Evolutionary conservation across 768 basidiomycete genomes (phyloP).

Genomic region (Mycena albidolilacea): DNA sequence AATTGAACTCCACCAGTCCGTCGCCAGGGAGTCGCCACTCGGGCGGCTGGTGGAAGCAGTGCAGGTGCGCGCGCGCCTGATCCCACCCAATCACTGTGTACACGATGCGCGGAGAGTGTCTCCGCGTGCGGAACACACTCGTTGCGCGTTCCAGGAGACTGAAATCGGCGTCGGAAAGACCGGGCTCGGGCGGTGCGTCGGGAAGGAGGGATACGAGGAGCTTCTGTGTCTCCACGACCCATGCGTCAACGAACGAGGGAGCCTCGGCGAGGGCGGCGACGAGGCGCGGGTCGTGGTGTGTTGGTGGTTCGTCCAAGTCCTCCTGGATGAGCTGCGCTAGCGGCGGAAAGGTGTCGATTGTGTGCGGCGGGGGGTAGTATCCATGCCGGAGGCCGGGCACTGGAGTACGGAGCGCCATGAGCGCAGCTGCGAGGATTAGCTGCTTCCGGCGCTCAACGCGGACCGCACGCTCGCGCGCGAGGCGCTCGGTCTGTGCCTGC

Average conservation of each 20-base stretch:
- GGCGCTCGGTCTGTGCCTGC: not conserved
- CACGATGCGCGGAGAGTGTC: not conserved
- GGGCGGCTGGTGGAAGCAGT: not conserved
- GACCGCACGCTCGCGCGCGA: conserved; percentile 5
- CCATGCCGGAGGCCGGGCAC: not conserved
- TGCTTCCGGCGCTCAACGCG: not conserved
- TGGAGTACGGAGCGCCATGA: conserved; percentile 4
- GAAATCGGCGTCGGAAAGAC: too few species aligned
- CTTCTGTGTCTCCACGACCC: not conserved
- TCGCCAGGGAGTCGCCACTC: not conserved
- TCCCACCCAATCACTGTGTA: conserved; percentile 18
- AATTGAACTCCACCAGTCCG: not conserved
- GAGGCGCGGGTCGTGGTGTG: conserved; percentile 5
- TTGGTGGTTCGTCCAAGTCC: not conserved
- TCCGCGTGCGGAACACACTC: conserved; percentile 9
- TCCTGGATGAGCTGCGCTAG: conserved; percentile 6
- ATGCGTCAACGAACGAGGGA: conserved; percentile 11
- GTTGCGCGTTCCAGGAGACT: conserved; percentile 5
- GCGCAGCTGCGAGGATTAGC: not conserved
- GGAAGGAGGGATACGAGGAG: not conserved
- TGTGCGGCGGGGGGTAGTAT: conserved; percentile 16
- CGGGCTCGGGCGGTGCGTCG: too few species aligned
- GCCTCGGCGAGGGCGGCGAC: not conserved
- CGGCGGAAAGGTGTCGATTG: conserved; percentile 14
- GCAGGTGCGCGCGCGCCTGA: conserved; percentile 6